These are phyloP conservation scores for Macrolepiota dolichaula DNA, from an alignment of 768 basidiomycete species.

Conservation along the genomic window DNA sequence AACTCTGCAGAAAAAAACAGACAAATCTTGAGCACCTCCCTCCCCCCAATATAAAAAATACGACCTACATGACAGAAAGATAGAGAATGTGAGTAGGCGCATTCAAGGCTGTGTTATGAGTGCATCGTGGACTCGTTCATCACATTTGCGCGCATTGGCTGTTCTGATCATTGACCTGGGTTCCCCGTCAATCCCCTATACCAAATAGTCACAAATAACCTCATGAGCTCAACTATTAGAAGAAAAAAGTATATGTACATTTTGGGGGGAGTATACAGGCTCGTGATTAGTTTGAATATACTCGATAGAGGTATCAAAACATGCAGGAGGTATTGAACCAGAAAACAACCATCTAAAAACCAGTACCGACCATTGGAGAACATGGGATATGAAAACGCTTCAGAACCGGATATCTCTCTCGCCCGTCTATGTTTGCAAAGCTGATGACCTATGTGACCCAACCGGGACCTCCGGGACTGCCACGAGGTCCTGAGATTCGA, in stretches of 20 bases:
- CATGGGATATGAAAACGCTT: not conserved
- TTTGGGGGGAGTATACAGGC: not conserved
- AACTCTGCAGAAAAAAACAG: not conserved
- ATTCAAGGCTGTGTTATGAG: slow-evolving; percentile 1
- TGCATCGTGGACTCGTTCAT: slow-evolving; percentile 6
- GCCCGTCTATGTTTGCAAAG: too few species aligned
- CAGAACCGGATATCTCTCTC: not conserved
- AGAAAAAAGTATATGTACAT: not conserved
- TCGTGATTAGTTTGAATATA: not conserved
- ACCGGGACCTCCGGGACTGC: slow-evolving; percentile 7
- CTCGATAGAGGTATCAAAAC: not conserved
- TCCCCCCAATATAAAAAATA: not conserved
- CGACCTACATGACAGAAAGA: not conserved
- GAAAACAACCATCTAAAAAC: not conserved
- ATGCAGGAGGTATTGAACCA: not conserved
- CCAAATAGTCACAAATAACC: not conserved
- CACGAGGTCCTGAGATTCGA: slow-evolving; percentile 2
- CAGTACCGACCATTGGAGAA: not conserved
- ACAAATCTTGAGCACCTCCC: not conserved
- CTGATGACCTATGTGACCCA: not conserved
- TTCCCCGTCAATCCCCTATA: not conserved
- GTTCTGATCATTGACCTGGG: not conserved
- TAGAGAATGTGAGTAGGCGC: not conserved
- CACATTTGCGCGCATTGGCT: not conserved
- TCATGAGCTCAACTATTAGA: not conserved